phyloP scores from a whole-genome alignment of 2,329 filamentous ascomycete species.

The Penicillium sp. region DNA sequence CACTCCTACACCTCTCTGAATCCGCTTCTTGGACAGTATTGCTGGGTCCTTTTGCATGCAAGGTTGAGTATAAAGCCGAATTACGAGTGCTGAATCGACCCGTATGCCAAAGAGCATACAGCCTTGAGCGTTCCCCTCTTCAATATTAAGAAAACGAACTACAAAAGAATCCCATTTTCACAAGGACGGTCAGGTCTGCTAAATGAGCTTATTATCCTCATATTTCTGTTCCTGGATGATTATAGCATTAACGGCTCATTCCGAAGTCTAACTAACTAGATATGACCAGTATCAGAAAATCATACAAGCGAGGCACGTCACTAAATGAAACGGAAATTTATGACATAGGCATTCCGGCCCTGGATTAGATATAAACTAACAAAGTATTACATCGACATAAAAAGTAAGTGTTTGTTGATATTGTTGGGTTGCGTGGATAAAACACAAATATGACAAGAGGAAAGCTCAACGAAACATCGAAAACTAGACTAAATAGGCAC shows the following conservation, averaged over 20 bases:
- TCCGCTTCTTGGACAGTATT: too few relatives aligned
- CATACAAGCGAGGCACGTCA: not conserved
- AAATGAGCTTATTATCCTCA: not conserved
- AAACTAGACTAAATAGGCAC: not conserved
- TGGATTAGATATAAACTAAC: not conserved
- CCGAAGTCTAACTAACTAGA: not conserved
- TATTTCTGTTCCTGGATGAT: not conserved
- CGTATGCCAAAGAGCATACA: too few relatives aligned
- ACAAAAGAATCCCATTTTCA: too few relatives aligned
- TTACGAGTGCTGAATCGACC: too few relatives aligned
- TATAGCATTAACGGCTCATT: not conserved
- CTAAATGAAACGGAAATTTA: not conserved
- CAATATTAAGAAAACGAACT: not conserved
- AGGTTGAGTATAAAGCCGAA: too few relatives aligned
- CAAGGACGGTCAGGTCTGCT: too few relatives aligned
- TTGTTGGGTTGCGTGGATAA: too few relatives aligned
- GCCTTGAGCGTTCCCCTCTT: too few relatives aligned
- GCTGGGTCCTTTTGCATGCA: too few relatives aligned
- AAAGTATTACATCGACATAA: not conserved
- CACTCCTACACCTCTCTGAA: too few relatives aligned
- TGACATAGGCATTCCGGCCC: not conserved
- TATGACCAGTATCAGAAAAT: not conserved
- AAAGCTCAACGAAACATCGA: not conserved
- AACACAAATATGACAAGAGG: not conserved
- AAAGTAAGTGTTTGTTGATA: not conserved